These are phyloP conservation scores for Rhododendron williamsianum DNA, from an alignment of 148 eudicot genomes.

Conservation along the genomic window DNA sequence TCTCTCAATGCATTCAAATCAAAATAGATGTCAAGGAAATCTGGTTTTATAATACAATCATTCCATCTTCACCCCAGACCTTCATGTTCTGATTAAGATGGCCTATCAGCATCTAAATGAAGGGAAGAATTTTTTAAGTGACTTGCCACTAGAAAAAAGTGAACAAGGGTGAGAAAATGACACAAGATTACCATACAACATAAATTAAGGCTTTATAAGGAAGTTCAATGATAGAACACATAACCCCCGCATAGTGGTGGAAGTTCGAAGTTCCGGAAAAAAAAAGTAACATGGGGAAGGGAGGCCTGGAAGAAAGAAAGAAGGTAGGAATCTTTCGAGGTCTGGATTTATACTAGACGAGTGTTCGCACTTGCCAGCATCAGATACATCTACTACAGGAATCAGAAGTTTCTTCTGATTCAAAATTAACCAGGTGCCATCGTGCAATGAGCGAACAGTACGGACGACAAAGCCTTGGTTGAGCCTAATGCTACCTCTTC, in stretches of 20 bases:
- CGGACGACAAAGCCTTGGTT: neutral
- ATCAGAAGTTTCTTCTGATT: neutral
- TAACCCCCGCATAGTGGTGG: neutral
- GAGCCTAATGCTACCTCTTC: neutral
- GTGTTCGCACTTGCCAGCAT: neutral
- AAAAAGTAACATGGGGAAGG: neutral
- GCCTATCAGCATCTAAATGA: neutral
- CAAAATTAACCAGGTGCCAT: neutral
- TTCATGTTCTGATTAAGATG: neutral
- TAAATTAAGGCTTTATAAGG: neutral
- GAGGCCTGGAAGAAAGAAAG: neutral
- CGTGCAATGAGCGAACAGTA: neutral
- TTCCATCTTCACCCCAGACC: neutral
- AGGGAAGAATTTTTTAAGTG: neutral
- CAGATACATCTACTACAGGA: neutral
- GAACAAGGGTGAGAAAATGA: neutral
- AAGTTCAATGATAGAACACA: neutral
- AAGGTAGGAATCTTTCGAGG: neutral
- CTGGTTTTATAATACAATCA: neutral
- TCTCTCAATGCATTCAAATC: slow-evolving; percentile 8
- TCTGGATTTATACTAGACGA: neutral
- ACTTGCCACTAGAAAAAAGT: neutral
- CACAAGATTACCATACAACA: neutral
- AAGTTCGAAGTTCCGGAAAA: too few relatives aligned
- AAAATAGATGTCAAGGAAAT: slow-evolving; percentile 4